phyloP scores from a whole-genome alignment of 495 filamentous ascomycete species.

The Parmelia sp. region DNA sequence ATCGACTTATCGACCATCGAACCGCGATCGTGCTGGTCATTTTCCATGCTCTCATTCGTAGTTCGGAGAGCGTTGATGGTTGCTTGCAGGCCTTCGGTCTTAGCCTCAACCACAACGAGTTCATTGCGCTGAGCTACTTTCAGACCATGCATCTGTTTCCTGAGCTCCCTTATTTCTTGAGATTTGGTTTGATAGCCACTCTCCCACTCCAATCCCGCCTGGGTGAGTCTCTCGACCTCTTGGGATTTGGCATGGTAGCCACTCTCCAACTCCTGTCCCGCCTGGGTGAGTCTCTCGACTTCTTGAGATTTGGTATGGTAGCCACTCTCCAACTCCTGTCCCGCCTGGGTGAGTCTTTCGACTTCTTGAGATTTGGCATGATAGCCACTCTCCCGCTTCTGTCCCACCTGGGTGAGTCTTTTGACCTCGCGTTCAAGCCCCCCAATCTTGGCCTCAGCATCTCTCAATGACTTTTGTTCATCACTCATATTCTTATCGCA shows the following conservation, averaged over 20 bases:
- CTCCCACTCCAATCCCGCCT: not conserved
- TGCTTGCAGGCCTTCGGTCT: not conserved
- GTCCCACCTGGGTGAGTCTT: not conserved
- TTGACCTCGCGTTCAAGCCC: too few relatives aligned
- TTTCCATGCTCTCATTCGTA: not conserved
- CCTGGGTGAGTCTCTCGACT: not conserved
- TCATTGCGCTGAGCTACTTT: not conserved
- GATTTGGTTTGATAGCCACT: not conserved
- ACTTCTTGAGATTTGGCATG: not conserved
- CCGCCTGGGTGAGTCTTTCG: not conserved
- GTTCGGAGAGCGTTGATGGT: not conserved
- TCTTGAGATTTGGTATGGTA: not conserved
- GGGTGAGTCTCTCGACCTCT: not conserved
- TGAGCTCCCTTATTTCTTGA: not conserved
- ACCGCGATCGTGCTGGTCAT: too few relatives aligned
- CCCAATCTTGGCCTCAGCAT: too few relatives aligned
- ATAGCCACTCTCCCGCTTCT: not conserved
- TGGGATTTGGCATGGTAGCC: not conserved
- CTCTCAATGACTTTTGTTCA: too few relatives aligned
- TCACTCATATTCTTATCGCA: too few relatives aligned
- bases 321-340: not conserved
- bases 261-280: not conserved
- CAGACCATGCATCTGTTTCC: not conserved
- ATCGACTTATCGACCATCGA: not conserved
- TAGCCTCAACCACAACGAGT: not conserved